Base-by-base conservation (phyloP, 1,139 yeast species). In the Nadsonia starkeyi-henricii region DNA sequence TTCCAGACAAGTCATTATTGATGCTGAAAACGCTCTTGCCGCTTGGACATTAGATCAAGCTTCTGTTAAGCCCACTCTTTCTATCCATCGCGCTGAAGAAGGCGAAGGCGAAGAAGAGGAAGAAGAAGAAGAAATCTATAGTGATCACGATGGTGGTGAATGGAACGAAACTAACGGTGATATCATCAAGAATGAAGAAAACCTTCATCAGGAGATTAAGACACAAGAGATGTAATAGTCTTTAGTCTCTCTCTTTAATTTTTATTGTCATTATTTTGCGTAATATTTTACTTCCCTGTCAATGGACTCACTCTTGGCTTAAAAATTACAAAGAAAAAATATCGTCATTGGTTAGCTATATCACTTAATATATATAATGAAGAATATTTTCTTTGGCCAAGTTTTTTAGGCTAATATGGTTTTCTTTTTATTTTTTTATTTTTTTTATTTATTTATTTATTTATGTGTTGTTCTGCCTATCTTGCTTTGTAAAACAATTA, bases 11-110 rank as follows among this genome's bases (percentile, higher is more conserved):
- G 88, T 91, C 70, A 86, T 91, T 62, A 84, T 88, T 64, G 98
- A 91, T 68, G 94, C 95, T 59, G 98, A 91, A 74, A 84, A 81
- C 60, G 95, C 97, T 52, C 78, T 91, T 66, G 91, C 93, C 59
- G 79, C 88, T 57, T 91, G 97, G 98, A 91, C 97, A 58, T 76
- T 88, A 64, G 97, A 89, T 70, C 78, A 85, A 61, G 96, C 97
- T 58, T 88, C 81, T 58, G 95, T 89, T 62, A 89, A 85, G 77
- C 97, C 97, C 60, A 79, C 96, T 54, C 76, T 89, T 63, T 83
- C 94, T 49, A 80, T 88, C 65, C 88, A 85, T 68, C 89, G 85
- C 64, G 69, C 74, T 50, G 74, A 74, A 53, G 73, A 72, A 53
- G 82, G 76, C 50, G 81, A 77, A 56, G 79, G 77, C 58, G 80